A percentile compares a stretch with the other conserved stretches of the same genome.
phyloP scores from a whole-genome alignment of 148 eudicot species.

The Camellia granthamiana region DNA sequence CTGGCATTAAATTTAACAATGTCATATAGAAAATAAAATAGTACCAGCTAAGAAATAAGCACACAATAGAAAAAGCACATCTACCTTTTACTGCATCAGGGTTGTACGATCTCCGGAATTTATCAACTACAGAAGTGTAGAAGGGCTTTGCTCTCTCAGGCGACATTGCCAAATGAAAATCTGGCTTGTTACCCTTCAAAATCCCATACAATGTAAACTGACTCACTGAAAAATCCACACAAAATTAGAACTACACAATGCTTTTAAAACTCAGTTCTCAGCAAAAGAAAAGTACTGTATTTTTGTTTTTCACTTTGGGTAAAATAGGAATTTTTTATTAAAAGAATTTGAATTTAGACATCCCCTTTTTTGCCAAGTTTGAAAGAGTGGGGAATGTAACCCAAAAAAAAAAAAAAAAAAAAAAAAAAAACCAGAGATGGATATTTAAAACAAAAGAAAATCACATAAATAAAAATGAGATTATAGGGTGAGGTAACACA shows the following conservation, averaged over 20 bases:
- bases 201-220: slow-evolving; percentile 93
- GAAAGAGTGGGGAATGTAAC: background rate
- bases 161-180: slow-evolving; percentile 99
- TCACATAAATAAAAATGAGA: too few species aligned
- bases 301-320: background rate
- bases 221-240: slow-evolving; percentile 63
- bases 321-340: background rate
- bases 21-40: too few species aligned
- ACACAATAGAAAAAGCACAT: background rate
- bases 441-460: too few species aligned
- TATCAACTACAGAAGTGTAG: slow-evolving; percentile 78
- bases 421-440: too few species aligned
- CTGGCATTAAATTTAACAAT: too few species aligned
- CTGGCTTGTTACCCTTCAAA: slow-evolving; percentile 98
- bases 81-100: slow-evolving; percentile 71
- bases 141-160: slow-evolving; percentile 80
- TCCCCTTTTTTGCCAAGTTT: background rate
- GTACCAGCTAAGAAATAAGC: too few species aligned
- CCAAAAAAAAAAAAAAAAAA: too few species aligned
- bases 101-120: slow-evolving; percentile 60
- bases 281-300: background rate
- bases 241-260: slow-evolving; percentile 14
- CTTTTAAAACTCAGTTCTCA: background rate
- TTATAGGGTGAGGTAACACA: too few species aligned
- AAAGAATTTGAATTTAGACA: too few species aligned